Base-by-base conservation (phyloP, 179 eudicot genomes). In the Drosera spatulata region DNA sequence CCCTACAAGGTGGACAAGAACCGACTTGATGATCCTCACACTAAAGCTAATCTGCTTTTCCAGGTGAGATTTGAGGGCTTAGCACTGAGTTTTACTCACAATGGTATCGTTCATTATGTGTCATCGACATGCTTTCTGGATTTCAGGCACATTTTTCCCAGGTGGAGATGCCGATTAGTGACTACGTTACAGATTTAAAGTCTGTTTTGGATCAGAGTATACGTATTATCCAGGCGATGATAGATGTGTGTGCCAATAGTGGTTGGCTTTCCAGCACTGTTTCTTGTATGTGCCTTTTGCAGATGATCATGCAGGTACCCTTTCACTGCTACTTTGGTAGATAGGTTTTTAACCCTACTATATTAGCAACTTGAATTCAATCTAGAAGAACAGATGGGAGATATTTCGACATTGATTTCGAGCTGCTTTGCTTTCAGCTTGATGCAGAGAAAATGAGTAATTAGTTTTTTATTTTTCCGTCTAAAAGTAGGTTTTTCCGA, bases 221-320 rank as follows among this genome's bases (percentile, higher is more conserved):
- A 58, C 95, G 99, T 70, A 82, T 93, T 65, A 76, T 93, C 59
- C 99, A 85, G 80, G 99, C 99, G 37, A 93, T 93, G 99, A 93
- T 93, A 79, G 99, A 93, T 66, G 66, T 93, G 55, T 89, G 96
- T 75, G 97, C 95, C 56, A 93, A 93, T 67, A 86, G 99, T 67
- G 99, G 97, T 67, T 93, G 99, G 99, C 93, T 93, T 61, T 84
- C 95, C 52, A 93, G 96, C 78, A 73, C 96, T 51, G 63, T 93
- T 61, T 75, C 84, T 33, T 93, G 95, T 77, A 93, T 93, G 96
- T 83, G 75, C 80, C 96, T 93, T 69, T 66, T 91, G 76, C 98
- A 91, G 77, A 91, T 91, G 98, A 81, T 91, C 77, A 86, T 93
- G 99, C 98, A 91, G 98, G 98, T 91, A 77, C 51, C n/a, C 55